A percentile compares a stretch with the other conserved stretches of the same genome.
phyloP scores from a whole-genome alignment of 1,284 basidiomycete genomes.

The Cutaneotrichosporon cyanovorans region DNA sequence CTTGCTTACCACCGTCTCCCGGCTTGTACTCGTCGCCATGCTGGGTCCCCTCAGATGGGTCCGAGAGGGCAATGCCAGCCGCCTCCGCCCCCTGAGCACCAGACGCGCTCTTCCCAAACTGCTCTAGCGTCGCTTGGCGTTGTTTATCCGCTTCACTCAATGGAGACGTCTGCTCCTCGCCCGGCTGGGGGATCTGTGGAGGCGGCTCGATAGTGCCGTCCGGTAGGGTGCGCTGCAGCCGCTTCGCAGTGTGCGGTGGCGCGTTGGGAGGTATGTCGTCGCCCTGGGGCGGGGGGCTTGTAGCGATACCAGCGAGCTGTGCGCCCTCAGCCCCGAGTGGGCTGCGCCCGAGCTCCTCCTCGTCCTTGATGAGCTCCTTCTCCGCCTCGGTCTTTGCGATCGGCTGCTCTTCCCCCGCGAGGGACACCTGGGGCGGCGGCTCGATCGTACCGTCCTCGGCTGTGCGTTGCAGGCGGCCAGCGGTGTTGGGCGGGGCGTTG shows the following conservation, averaged over 20 bases:
- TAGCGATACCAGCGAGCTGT: slow-evolving; percentile 37
- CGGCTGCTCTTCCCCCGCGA: slow-evolving; percentile 12
- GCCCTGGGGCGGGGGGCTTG: slow-evolving; percentile 13
- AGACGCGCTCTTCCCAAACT: slow-evolving; percentile 7
- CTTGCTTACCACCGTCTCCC: no score
- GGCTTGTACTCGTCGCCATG: no score
- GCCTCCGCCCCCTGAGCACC: slow-evolving; percentile 22
- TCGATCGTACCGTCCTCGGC: slow-evolving; percentile 23
- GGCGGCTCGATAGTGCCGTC: slow-evolving; percentile 31
- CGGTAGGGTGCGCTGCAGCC: slow-evolving; percentile 12
- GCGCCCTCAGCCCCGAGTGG: slow-evolving; percentile 34
- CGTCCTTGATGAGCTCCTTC: neutral
- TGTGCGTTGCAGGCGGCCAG: slow-evolving; percentile 8
- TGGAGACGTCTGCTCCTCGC: slow-evolving; percentile 5
- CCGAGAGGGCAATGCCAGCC: slow-evolving; percentile 3
- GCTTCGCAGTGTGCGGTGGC: slow-evolving; percentile 2
- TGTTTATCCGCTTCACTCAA: neutral
- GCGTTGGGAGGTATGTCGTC: neutral
- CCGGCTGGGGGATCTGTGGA: slow-evolving; percentile 24
- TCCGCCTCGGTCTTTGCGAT: slow-evolving; percentile 3
- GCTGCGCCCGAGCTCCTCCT: slow-evolving; percentile 28
- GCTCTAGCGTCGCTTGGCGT: slow-evolving; percentile 1
- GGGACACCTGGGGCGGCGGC: slow-evolving; percentile 39
- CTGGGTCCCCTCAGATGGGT: neutral
- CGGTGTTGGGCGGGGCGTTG: slow-evolving; percentile 4